Evolutionary conservation across 495 filamentous ascomycete genomes (phyloP), one percentile per base, ranked within the genome.

Genomic region (Penicillium angulare): DNA sequence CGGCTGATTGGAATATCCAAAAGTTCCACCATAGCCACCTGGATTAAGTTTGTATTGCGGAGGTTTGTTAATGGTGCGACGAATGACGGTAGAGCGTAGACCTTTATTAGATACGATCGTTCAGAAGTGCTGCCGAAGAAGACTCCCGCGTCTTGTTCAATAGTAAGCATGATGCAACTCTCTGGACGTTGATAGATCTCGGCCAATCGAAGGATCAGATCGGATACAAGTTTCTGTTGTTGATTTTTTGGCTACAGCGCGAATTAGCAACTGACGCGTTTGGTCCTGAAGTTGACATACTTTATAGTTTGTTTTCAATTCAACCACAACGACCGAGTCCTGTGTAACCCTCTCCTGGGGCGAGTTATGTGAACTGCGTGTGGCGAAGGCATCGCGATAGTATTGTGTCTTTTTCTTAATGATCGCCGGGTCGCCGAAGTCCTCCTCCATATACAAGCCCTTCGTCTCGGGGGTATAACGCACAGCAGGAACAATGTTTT

Each of bases 301-400:
- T 63, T 85, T 87, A 29, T 83, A 81, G 63, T 93, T 96, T n/a
- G 89, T 89, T 60, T 82, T 85, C 24, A 97, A 66, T 63, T 96
- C 90, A 29, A 85, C 88, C 47, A 88, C 77, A 46, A 96, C 79
- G 44, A 87, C 74, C 15, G 88, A 84, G 52, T 91, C 81, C 51
- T 79, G 81, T 13, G 68, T 65, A 17, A 89, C 69, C 23, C 80
- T 76, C 36, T 87, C 80, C 49, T 73, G 74, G 8, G 81, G 77
- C 8, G 79, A 73, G n/a, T 70, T 59, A 47, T 63, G 59, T 3
- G 69, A 63, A 49, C 81, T 79, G 49, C 82, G 79, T 41, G 75
- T 61, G 7, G 72, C 70, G 55, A 89, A 86, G 13, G 71, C 69
- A 17, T 86, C 84, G 21, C 77, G 79, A 53, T 82, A 88, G 59